Base-by-base conservation (phyloP, 306 rosid species). In the Lagenaria siceraria region DNA sequence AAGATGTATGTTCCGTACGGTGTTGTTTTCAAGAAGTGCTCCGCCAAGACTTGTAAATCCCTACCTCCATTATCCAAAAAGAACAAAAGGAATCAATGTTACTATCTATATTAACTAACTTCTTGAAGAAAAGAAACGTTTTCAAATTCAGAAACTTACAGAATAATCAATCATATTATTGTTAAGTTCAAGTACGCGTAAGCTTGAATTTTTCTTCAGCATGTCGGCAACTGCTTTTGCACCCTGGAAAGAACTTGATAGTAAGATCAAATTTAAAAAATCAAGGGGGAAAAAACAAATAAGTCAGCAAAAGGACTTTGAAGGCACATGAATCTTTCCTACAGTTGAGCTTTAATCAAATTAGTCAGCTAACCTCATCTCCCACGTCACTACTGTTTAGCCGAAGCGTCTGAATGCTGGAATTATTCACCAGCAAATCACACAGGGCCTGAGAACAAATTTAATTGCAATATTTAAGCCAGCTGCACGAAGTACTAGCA, bases 11-110 rank as follows among this genome's bases (percentile, higher is more conserved):
- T 88, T 88, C 60, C 93, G 82, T 81, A 95, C 43, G 48, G 85
- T 85, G 81, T 85, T 92, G 81, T 90, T 92, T 88, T 88, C 99
- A 62, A 86, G 84, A 84, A 95, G 96, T 81, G 97, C 99, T 76
- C 91, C 99, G 33, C 97, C 99, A 75, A 95, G 85, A 87, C 97
- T 88, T 78, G 97, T 79, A 81, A 95, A 95, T 82, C 99, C 99
- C 99, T 95, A 85, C 87, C 87, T 86, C 94, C 89, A 88, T 81
- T 84, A 81, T 79, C 82, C 56, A 73, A 87, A 77, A 81, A 72
- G 80, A 64, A 83, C 25, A 78, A 76, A 60, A 42, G 78, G 63
- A 85, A 81, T 76, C 84, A 76, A 62, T 80, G 40, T 74, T 29
- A 74, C 77, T 52, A 7, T 74, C 77, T 29, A 15, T 18, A 31